Evolutionary conservation across 176 grass and related monocot genomes (phyloP).

Genomic region (Aechmea fasciata): DNA sequence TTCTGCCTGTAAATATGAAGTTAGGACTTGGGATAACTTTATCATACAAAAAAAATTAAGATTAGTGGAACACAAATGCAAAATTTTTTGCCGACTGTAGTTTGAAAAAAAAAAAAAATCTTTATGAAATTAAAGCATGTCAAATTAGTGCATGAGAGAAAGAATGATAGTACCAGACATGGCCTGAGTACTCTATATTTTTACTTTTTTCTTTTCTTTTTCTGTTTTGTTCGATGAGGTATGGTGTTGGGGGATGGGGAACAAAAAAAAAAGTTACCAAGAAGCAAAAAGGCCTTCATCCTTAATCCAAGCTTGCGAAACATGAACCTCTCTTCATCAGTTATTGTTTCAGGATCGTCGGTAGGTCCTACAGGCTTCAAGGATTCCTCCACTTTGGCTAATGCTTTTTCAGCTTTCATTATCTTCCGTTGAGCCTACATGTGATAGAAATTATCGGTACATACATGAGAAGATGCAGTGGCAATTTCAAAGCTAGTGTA

Average conservation of each 20-base stretch:
- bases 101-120: too few species aligned
- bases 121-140: too few species aligned
- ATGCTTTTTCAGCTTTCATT: conserved; percentile 59
- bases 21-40: background rate
- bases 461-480: background rate
- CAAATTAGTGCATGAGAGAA: too few species aligned
- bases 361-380: conserved; percentile 52
- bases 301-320: conserved; percentile 87
- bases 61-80: background rate
- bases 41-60: conserved; percentile 8
- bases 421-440: conserved; percentile 67
- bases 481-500: background rate
- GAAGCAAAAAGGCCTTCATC: conserved; percentile 90
- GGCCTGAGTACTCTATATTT: too few species aligned
- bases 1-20: conserved; percentile 48
- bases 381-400: conserved; percentile 77
- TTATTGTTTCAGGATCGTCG: conserved; percentile 56
- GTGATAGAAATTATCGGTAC: background rate
- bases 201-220: too few species aligned
- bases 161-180: too few species aligned
- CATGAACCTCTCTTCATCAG: conserved; percentile 93
- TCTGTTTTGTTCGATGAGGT: too few species aligned
- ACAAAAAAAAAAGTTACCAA: conserved; percentile 40
- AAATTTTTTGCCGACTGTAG: too few species aligned
- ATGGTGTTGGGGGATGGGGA: too few species aligned